Conservation (phyloP, 2,329 filamentous ascomycete species). For the Davidsoniella neocaledoniae region DNA sequence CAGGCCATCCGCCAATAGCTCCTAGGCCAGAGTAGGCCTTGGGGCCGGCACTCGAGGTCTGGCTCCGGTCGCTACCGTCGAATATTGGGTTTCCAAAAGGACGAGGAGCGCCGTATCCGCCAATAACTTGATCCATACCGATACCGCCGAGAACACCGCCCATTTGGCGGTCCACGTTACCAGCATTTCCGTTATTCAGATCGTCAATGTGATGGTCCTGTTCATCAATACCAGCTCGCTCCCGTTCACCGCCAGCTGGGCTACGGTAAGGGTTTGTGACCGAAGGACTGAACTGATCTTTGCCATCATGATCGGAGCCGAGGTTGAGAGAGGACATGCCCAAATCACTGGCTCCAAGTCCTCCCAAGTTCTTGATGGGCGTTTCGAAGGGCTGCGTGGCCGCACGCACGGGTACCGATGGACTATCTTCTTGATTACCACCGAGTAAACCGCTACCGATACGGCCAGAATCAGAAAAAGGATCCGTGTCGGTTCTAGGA, state of each 20-base stretch:
- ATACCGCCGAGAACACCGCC: slow-evolving; percentile 3
- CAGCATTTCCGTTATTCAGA: slow-evolving; percentile 29
- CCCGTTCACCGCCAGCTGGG: slow-evolving; percentile 57
- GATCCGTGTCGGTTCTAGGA: slow-evolving; percentile 56
- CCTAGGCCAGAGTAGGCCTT: slow-evolving; percentile 52
- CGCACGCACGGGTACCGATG: slow-evolving; percentile 19
- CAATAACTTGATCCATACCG: slow-evolving; percentile 22
- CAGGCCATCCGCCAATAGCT: slow-evolving; percentile 45
- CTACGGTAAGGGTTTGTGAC: slow-evolving; percentile 95
- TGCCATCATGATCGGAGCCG: slow-evolving; percentile 28
- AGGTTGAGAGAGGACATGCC: slow-evolving; percentile 44
- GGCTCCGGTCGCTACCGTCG: slow-evolving; percentile 74
- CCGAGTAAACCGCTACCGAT: slow-evolving; percentile 18
- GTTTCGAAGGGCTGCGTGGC: slow-evolving; percentile 20
- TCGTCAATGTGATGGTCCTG: slow-evolving; percentile 39
- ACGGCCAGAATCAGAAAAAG: slow-evolving; percentile 50
- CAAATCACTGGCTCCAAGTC: slow-evolving; percentile 27
- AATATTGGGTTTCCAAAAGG: slow-evolving; percentile 31
- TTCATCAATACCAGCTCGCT: slow-evolving; percentile 19
- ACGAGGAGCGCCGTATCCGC: slow-evolving; percentile 37
- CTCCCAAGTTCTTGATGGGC: slow-evolving; percentile 32
- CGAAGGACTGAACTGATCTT: slow-evolving; percentile 72
- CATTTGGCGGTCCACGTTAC: slow-evolving; percentile 5
- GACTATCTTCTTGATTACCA: slow-evolving; percentile 42
- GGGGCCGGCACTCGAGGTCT: slow-evolving; percentile 75